Base-by-base conservation (phyloP, 148 eudicot species). In the Tetragonia tetragonoides region DNA sequence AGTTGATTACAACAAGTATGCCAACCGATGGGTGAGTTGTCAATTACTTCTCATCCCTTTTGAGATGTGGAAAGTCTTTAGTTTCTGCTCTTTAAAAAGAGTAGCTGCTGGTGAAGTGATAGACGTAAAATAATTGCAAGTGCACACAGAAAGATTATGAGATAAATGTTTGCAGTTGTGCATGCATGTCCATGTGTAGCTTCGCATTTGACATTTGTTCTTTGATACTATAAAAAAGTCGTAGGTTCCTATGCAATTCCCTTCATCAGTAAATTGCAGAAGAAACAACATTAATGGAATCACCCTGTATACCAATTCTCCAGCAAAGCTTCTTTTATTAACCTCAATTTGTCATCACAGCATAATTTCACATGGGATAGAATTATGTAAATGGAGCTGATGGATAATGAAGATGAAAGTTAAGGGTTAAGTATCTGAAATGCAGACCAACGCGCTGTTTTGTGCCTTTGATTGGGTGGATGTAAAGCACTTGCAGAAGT, bases 11-110 rank as follows among this genome's bases (percentile, higher is more conserved):
- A 54, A 76, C 87, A 70, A 85, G 71, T 85, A 57, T 81, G 68
- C 86, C 88, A 10, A 73, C 82, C 39, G 93, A 91, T 81, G 86
- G 90, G 93, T 91, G 72, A 85, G 89, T 65, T 34, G 75, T 46
- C 12, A 15, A 66, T 65, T 53, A 42, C 53, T 62, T 23, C 7
- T n/a, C 28, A 5, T 60, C 10, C 28, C 64, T 69, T 23, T 41
- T 42, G 47, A 8, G 44, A 5, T 44, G 10, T 68, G 51, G 11
- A 41, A 18, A 40, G 49, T 40, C 5, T 44, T 49, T 49, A 14
- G 20, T 71, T 12, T 60, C 6, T 67, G 64, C 38, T 66, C 49
- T 56, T 67, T 57, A 38, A 53, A 23, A 77, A 53, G 60, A 12
- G 24, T 57, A 18, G 20, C 3, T 60, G 64, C 18, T n/a, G 23